phyloP scores from a whole-genome alignment of 495 filamentous ascomycete genomes.

The Lasiosphaeria ovina region DNA sequence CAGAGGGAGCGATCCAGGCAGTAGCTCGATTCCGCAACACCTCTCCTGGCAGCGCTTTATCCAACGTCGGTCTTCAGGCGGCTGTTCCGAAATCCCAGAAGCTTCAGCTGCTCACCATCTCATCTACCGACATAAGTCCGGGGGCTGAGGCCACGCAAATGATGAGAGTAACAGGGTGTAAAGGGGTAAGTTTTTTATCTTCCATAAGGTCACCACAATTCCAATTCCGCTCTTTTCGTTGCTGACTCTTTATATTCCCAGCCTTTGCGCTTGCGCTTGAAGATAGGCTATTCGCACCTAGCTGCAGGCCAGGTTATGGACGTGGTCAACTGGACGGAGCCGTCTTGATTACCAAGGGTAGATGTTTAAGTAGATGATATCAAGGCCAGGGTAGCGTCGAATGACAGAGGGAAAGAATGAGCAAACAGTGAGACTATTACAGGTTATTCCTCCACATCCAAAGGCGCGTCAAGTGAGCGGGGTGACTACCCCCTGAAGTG shows the following conservation, averaged over 20 bases:
- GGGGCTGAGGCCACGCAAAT: slow-evolving; percentile 82
- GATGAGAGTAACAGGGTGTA: slow-evolving; percentile 80
- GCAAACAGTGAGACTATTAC: background rate
- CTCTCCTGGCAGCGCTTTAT: slow-evolving; percentile 57
- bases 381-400: background rate
- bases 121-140: slow-evolving; percentile 66
- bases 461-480: too few species aligned
- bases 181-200: slow-evolving; percentile 68
- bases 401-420: background rate
- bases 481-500: too few species aligned
- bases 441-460: too few species aligned
- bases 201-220: slow-evolving; percentile 1
- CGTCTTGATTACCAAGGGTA: slow-evolving; percentile 37
- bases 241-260: slow-evolving; percentile 32
- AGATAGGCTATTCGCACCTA: slow-evolving; percentile 73
- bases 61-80: slow-evolving; percentile 78
- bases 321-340: slow-evolving; percentile 95
- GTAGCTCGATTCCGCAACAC: slow-evolving; percentile 79
- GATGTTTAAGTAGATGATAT: background rate
- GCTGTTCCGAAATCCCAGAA: slow-evolving; percentile 96
- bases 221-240: slow-evolving; percentile 10
- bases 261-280: slow-evolving; percentile 75
- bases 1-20: slow-evolving; percentile 69
- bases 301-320: slow-evolving; percentile 71
- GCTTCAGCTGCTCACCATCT: slow-evolving; percentile 84